phyloP scores from a whole-genome alignment of 495 filamentous ascomycete genomes.

The Glonium stellatum region DNA sequence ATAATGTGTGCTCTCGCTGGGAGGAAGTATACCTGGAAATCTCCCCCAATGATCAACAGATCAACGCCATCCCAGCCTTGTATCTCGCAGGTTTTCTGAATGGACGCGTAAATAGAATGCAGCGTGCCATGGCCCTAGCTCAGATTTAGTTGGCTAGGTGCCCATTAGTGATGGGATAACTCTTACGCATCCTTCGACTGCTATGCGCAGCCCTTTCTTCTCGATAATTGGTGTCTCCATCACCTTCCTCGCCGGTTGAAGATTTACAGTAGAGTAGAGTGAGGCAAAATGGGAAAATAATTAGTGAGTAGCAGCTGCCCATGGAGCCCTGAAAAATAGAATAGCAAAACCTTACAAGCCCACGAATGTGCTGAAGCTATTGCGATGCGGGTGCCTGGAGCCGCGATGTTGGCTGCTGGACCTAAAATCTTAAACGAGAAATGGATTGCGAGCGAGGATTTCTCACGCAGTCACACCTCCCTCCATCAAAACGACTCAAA shows the following conservation, averaged over 20 bases:
- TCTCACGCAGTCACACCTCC: too few relatives aligned
- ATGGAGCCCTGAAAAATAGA: too few relatives aligned
- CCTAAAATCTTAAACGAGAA: too few relatives aligned
- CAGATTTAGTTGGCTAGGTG: conserved; percentile 20
- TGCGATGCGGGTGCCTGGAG: too few relatives aligned
- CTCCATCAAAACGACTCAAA: too few relatives aligned
- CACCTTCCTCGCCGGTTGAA: not conserved
- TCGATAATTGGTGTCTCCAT: conserved; percentile 21
- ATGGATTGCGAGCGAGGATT: too few relatives aligned
- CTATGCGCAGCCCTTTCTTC: conserved; percentile 44
- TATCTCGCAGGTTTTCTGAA: conserved; percentile 52
- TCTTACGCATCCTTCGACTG: conserved; percentile 77
- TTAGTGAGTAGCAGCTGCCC: too few relatives aligned
- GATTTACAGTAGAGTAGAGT: not conserved
- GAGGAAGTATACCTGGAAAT: conserved; percentile 63
- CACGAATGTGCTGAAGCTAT: too few relatives aligned
- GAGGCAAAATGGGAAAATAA: too few relatives aligned
- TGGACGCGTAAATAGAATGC: conserved; percentile 77
- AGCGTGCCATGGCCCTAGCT: conserved; percentile 81
- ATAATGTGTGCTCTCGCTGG: not conserved
- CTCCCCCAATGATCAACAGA: conserved; percentile 79
- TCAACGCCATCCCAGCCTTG: conserved; percentile 73
- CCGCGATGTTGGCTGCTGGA: not conserved
- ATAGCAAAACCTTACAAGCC: too few relatives aligned
- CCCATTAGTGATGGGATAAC: not conserved